These are phyloP conservation scores for Trichoderma erinaceum DNA, from an alignment of 495 filamentous ascomycete species.

Conservation along the genomic window DNA sequence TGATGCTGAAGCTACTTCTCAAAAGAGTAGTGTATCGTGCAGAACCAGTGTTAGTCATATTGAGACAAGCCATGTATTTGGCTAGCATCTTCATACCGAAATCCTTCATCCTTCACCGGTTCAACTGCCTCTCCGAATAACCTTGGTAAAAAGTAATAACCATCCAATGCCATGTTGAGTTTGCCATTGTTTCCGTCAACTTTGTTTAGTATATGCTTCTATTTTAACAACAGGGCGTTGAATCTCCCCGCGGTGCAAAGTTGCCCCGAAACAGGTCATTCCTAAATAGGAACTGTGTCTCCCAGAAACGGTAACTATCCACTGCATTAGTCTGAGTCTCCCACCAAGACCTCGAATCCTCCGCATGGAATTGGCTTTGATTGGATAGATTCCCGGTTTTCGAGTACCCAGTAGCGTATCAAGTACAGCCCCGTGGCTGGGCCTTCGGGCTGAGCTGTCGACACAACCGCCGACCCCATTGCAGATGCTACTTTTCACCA, in stretches of 20 bases:
- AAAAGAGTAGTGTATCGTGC: slow-evolving; percentile 3
- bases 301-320: not conserved
- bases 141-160: too few species aligned
- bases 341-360: not conserved
- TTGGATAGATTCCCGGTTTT: not conserved
- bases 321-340: not conserved
- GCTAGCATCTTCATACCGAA: not conserved
- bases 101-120: slow-evolving; percentile 1
- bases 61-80: not conserved
- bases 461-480: not conserved
- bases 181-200: too few species aligned
- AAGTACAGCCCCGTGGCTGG: not conserved
- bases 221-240: not conserved
- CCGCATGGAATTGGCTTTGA: not conserved
- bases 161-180: too few species aligned
- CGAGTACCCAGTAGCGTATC: not conserved
- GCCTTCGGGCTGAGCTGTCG: not conserved
- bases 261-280: not conserved
- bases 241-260: slow-evolving; percentile 6
- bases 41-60: not conserved
- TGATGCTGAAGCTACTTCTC: not conserved
- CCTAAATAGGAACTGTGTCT: slow-evolving; percentile 7
- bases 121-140: not conserved
- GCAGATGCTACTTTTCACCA: not conserved
- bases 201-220: not conserved